Evolutionary conservation across 2,329 filamentous ascomycete species (phyloP).

Genomic region (Neurospora sp.): DNA sequence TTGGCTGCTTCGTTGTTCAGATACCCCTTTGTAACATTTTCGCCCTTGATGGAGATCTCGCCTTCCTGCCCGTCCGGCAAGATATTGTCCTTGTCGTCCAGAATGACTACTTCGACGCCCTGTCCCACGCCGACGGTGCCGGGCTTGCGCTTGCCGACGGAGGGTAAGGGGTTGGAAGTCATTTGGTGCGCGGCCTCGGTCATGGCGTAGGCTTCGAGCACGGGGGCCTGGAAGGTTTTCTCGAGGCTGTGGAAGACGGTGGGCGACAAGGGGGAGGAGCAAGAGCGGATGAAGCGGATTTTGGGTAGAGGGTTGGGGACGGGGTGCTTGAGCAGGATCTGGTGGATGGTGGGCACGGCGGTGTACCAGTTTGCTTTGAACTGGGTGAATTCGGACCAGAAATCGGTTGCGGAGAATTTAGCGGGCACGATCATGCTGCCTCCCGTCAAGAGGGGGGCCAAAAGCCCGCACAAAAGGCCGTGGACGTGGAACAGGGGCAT

Average conservation of each 20-base stretch:
- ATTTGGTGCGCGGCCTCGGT: constrained; percentile 82
- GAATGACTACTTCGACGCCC: constrained; percentile 71
- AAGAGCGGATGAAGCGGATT: constrained; percentile 82
- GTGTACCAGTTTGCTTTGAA: constrained; percentile 85
- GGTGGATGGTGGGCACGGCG: constrained; percentile 85
- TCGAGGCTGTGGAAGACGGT: constrained; percentile 75
- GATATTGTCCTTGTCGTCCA: constrained; percentile 59
- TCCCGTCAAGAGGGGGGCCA: constrained; percentile 65
- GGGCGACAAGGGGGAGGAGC: constrained; percentile 73
- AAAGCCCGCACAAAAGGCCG: constrained; percentile 72
- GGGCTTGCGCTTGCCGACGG: constrained; percentile 58
- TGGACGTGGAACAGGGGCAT: constrained; percentile 91
- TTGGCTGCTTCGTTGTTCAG: constrained; percentile 76
- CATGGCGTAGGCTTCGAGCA: constrained; percentile 88
- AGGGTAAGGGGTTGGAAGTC: constrained; percentile 65
- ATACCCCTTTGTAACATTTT: constrained; percentile 78
- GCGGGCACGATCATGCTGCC: constrained; percentile 70
- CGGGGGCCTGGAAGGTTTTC: constrained; percentile 63
- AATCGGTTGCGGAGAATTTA: constrained; percentile 72
- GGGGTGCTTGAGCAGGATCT: constrained; percentile 70
- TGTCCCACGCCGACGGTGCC: constrained; percentile 76
- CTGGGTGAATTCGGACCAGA: constrained; percentile 64
- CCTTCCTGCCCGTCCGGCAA: constrained; percentile 60
- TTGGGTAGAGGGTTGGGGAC: constrained; percentile 55
- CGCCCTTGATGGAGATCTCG: constrained; percentile 73